Evolutionary conservation across 352 stramenopile genomes (phyloP).

Genomic region (Pythium graminicola): DNA sequence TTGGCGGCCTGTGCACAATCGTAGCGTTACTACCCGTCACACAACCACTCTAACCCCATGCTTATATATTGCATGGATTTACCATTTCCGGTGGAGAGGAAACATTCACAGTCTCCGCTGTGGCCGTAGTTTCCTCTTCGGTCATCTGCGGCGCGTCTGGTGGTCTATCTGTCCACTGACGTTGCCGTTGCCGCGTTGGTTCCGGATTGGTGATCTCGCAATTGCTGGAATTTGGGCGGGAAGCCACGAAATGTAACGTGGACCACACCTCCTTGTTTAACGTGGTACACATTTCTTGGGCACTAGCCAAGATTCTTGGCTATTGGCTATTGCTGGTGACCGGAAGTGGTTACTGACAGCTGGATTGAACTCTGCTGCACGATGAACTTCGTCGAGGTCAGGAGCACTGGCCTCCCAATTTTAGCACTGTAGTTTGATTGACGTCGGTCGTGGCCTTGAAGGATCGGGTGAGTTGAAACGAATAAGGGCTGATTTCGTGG

Average conservation of each 20-base stretch:
- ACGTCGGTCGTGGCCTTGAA: background rate
- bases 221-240: constrained; percentile 15
- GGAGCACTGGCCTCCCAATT: background rate
- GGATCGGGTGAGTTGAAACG: background rate
- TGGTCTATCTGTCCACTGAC: background rate
- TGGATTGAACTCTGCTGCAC: no score
- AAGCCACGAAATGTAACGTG: constrained; percentile 15
- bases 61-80: background rate
- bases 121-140: background rate
- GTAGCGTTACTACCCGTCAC: background rate
- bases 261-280: constrained; percentile 1
- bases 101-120: background rate
- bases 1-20: background rate
- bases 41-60: background rate
- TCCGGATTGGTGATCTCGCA: background rate
- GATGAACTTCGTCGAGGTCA: constrained; percentile 1
- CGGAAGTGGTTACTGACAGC: background rate
- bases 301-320: no score
- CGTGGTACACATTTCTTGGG: no score
- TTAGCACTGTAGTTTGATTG: background rate
- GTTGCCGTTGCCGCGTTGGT: constrained; percentile 8
- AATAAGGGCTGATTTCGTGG: background rate
- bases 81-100: background rate
- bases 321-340: background rate
- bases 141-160: background rate